phyloP scores from a whole-genome alignment of 2,329 filamentous ascomycete species.

The Trichoderma guizhouense region DNA sequence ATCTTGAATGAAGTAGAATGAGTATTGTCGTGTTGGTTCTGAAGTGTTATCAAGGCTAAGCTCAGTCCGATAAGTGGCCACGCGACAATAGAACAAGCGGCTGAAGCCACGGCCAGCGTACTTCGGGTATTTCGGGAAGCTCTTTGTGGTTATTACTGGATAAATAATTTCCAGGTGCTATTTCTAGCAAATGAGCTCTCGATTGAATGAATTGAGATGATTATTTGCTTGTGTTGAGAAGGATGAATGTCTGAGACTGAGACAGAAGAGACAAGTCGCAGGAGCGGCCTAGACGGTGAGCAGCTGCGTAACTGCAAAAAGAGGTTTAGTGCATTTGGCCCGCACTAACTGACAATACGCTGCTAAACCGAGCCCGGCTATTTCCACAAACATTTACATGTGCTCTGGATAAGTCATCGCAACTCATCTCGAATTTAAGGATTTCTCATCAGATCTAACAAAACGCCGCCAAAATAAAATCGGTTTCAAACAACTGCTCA shows the following conservation, averaged over 20 bases:
- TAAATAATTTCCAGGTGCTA: not conserved
- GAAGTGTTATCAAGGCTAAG: not conserved
- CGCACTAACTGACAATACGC: conserved; percentile 3
- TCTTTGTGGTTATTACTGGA: not conserved
- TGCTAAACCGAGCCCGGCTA: not conserved
- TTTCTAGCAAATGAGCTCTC: not conserved
- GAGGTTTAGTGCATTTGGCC: not conserved
- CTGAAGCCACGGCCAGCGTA: not conserved
- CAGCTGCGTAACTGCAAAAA: not conserved
- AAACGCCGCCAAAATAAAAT: not conserved
- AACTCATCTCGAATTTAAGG: not conserved
- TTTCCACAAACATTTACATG: not conserved
- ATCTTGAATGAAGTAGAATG: not conserved
- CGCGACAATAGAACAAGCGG: not conserved
- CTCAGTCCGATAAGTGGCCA: not conserved
- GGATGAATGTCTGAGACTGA: not conserved
- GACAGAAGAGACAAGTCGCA: not conserved
- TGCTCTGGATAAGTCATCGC: not conserved
- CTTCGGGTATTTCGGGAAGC: not conserved
- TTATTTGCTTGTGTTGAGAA: not conserved
- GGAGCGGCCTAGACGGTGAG: not conserved
- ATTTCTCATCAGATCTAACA: conserved; percentile 2
- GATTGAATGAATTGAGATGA: not conserved
- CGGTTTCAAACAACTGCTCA: not conserved
- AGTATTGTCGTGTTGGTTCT: not conserved